Percentiles rank a stretch among this genome's conserved stretches.
Conservation (phyloP, 2,329 filamentous ascomycete genomes). For the Parasarocladium wereldwijsianum region DNA sequence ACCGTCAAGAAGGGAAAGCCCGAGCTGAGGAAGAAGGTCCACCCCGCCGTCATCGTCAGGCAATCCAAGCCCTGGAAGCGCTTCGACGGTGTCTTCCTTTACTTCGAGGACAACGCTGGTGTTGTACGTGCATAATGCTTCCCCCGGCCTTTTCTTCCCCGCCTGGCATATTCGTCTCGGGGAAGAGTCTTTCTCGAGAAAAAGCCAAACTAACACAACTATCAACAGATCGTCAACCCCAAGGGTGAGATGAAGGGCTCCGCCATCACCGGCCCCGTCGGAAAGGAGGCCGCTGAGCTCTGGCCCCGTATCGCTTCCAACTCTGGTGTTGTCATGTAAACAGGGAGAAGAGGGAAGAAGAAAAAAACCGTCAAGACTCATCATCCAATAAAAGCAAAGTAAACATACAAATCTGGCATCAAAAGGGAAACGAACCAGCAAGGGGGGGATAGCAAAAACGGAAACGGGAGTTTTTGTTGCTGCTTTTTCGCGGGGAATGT, state of each 20-base stretch:
- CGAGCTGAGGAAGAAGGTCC: conserved; percentile 99
- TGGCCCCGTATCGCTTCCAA: conserved; percentile 99
- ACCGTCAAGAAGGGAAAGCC: conserved; percentile 99
- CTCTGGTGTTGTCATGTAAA: conserved; percentile 99
- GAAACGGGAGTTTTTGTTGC: too few species aligned
- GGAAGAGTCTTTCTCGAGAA: too few species aligned
- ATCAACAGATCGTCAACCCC: conserved; percentile 84
- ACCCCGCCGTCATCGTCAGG: conserved; percentile 97
- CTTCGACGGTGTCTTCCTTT: conserved; percentile 95
- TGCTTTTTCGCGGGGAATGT: too few species aligned
- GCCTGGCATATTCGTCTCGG: too few species aligned
- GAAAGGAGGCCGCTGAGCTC: conserved; percentile 98
- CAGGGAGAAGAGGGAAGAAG: conserved; percentile 16
- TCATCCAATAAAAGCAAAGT: conserved; percentile 2
- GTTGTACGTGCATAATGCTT: conserved; percentile 85
- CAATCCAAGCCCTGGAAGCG: conserved; percentile 99
- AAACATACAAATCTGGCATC: conserved; percentile 11
- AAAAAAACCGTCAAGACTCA: conserved; percentile 1
- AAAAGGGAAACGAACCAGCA: too few species aligned
- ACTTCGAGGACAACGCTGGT: conserved; percentile 99
- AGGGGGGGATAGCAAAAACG: too few species aligned
- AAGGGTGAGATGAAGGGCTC: conserved; percentile 99
- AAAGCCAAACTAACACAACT: conserved; percentile 19
- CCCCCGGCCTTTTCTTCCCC: conserved; percentile 2
- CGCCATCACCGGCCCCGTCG: conserved; percentile 96